Evolutionary conservation across 768 basidiomycete genomes (phyloP).

Genomic region (Hydnomerulius pinastri): DNA sequence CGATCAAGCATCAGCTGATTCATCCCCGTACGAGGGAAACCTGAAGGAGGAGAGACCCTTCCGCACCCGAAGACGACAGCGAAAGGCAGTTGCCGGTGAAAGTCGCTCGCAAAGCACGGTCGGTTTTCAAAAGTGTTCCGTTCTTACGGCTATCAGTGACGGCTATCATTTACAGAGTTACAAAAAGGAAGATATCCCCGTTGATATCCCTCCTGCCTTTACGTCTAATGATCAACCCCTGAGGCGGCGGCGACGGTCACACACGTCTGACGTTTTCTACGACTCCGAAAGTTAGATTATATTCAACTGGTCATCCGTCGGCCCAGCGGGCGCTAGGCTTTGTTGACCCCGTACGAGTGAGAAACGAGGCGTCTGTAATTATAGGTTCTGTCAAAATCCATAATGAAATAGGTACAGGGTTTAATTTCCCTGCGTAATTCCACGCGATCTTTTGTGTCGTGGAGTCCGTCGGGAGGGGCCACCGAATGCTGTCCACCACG

Average conservation of each 20-base stretch:
- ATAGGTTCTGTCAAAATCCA: conserved; percentile 18
- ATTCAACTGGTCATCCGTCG: conserved; percentile 8
- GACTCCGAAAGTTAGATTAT: conserved; percentile 30
- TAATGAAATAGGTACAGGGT: conserved; percentile 18
- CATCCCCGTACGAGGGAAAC: conserved; percentile 2
- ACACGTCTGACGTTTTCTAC: conserved; percentile 32
- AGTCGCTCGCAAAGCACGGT: conserved; percentile 23
- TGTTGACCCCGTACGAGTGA: not conserved
- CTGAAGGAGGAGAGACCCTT: conserved; percentile 22
- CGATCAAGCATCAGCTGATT: conserved; percentile 7
- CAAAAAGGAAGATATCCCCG: conserved; percentile 28
- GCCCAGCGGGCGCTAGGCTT: conserved; percentile 6
- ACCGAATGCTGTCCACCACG: not conserved
- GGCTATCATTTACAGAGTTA: conserved; percentile 16
- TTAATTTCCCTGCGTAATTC: conserved; percentile 25
- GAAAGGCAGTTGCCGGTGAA: conserved; percentile 23
- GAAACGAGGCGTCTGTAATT: conserved; percentile 16
- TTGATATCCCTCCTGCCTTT: conserved; percentile 34
- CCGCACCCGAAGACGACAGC: conserved; percentile 30
- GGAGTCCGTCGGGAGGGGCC: not conserved
- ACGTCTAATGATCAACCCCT: conserved; percentile 34
- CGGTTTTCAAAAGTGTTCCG: conserved; percentile 12
- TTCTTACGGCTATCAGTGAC: conserved; percentile 9
- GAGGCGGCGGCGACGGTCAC: conserved; percentile 50
- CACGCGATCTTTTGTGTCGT: conserved; percentile 10